Evolutionary conservation across 805 yeast genomes (phyloP), one percentile per base, ranked within the genome.

Genomic region (Candida tammaniensis): DNA sequence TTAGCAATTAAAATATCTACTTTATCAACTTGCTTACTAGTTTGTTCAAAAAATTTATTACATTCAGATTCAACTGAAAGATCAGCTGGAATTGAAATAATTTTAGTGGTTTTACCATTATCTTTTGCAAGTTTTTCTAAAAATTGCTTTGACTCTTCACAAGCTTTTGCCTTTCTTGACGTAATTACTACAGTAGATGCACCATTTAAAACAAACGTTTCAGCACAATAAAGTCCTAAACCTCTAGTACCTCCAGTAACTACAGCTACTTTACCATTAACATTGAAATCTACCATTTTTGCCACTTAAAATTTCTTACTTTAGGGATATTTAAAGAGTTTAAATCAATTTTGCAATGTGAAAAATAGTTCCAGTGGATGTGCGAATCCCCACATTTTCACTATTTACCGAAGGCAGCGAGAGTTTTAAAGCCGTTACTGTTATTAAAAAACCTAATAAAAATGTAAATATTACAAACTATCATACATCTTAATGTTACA

Each of bases 241-340:
- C 91, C 91, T 47, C 89, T 65, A 17, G 86, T 76, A 18, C 88
- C 87, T 4, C 88, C 89, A 5, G 89, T 82, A 41, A 82, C 68
- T 4, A 76, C 74, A 0, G 82, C 86, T 7, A 72, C 68, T 56
- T 80, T 81, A 11, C 82, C 85, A 40, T 76, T 59, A 24, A 77
- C 78, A 46, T 66, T 66, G 31, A 57, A 59, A 40, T 66, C 70
- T 18, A 66, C 70, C 72, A 65, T 67, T n/a, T 23, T n/a, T n/a
- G n/a, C n/a, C n/a, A n/a, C n/a, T n/a, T n/a, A n/a, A n/a, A n/a
- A n/a, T n/a, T n/a, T n/a, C n/a, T n/a, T n/a, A n/a, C n/a, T n/a
- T n/a, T n/a, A n/a, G n/a, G n/a, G n/a, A n/a, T n/a, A n/a, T n/a
- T n/a, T n/a, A n/a, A n/a, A n/a, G n/a, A n/a, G n/a, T n/a, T n/a